Base-by-base conservation (phyloP, 2,329 filamentous ascomycete genomes). In the Tympanopsis confertula region DNA sequence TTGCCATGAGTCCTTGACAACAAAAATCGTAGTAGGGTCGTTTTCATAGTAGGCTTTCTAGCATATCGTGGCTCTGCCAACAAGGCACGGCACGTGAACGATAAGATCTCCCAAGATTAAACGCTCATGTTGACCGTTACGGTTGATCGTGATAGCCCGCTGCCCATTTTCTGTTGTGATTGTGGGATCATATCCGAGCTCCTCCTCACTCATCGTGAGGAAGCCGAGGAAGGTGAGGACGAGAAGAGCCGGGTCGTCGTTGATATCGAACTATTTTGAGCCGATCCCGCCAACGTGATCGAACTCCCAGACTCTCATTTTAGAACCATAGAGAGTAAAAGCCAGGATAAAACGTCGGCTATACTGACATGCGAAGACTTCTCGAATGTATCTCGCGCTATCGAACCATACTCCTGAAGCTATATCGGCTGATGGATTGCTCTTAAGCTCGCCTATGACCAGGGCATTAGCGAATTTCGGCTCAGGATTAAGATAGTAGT, bases 331-430 rank as follows among this genome's bases (percentile, higher is more conserved):
- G 5, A 62, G 42, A 4, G 57, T 61, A 47, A 63, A 62, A 35
- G 58, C 56, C 14, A 58, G 46, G 39, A 65, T 56, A 43, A 68
- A 70, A 17, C 61, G 55, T 42, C 59, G 56, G 22, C 48, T 60
- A 33, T 59, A 52, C 44, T 67, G 53, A n/a, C 55, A 48, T 35
- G 54, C 47, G n/a, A 69, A 49, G 3, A 68, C 58, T 45, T 69
- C 61, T 39, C 57, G 58, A 0, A 52, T 58, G 46, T 69, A 70
- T n/a, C n/a, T n/a, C n/a, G n/a, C n/a, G n/a, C n/a, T n/a, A n/a
- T n/a, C n/a, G n/a, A n/a, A n/a, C n/a, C n/a, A n/a, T n/a, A n/a
- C n/a, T n/a, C n/a, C n/a, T n/a, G n/a, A n/a, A n/a, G n/a, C n/a
- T n/a, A n/a, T n/a, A n/a, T n/a, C n/a, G n/a, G n/a, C n/a, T n/a